Percentiles rank a stretch among this genome's conserved stretches.
These are phyloP conservation scores for Leishmania arabica DNA, from an alignment of 208 protist genomes.

Conservation along the genomic window DNA sequence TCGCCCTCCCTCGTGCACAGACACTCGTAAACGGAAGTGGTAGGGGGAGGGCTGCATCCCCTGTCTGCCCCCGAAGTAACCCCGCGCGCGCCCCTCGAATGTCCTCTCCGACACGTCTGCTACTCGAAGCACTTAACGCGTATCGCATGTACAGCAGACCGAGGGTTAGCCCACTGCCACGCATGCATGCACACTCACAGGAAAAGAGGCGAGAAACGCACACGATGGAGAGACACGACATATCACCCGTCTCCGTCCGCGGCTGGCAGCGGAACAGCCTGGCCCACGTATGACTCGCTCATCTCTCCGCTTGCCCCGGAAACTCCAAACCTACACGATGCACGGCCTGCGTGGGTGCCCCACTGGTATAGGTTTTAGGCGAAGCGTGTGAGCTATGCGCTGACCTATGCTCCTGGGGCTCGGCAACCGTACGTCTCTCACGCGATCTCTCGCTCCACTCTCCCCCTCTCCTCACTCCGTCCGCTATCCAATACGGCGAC, in stretches of 20 bases:
- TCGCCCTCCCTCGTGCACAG: not conserved
- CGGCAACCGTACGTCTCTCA: not conserved
- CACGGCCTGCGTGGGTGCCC: not conserved
- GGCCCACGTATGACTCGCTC: not conserved
- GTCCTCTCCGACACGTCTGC: not conserved
- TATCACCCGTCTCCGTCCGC: not conserved
- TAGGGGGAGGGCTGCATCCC: not conserved
- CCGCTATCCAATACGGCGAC: no score
- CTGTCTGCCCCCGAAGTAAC: not conserved
- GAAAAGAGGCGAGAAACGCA: not conserved
- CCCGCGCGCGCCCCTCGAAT: not conserved
- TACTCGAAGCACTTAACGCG: not conserved
- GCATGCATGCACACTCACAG: not conserved
- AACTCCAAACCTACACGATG: not conserved
- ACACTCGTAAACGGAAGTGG: not conserved
- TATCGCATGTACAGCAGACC: no score
- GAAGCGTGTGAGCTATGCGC: not conserved
- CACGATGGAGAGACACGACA: not conserved
- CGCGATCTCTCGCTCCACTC: not conserved
- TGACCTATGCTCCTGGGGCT: not conserved
- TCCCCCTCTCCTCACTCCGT: no score
- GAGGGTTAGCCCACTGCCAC: not conserved
- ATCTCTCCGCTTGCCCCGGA: not conserved
- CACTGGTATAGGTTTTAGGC: not conserved
- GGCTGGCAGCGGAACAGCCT: not conserved